Base-by-base conservation (phyloP, 768 basidiomycete genomes). In the Suillus subluteus region DNA sequence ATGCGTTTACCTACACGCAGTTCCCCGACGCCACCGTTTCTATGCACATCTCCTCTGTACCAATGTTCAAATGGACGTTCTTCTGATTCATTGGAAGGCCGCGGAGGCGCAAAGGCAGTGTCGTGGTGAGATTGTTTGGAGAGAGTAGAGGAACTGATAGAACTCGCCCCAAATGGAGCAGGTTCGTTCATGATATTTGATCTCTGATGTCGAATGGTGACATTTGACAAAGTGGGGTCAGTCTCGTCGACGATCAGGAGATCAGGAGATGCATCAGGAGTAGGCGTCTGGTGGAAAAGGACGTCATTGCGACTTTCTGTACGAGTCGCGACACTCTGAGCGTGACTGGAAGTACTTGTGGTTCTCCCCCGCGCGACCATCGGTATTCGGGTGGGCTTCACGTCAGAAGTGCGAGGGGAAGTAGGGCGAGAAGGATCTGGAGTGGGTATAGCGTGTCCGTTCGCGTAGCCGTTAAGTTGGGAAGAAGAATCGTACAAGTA, bases 1-100 rank as follows among this genome's bases (percentile, higher is more conserved):
- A 89, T 83, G 65, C 89, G 83, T 71, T 84, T 83, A 3, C 87
- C 93, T 2, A 94, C 88, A 26, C 89, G 84, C 64, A 93, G 79
- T 76, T 95, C 93, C 59, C 93, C 93, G 13, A 95, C 92, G n/a
- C 93, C 93, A 32, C 93, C 93, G 73, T 95, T 95, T 58, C 93
- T 84, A 15, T 92, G 89, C 6, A 92, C 86, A 70, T 95, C 93
- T 1, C 93, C 93, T 59, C 93, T 88, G 73, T 95, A 95, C 93
- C 93, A 95, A 72, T 95, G 93, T 71, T 95, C 92, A 67, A 90
- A 95, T 0, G 92, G 92, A 16, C 86, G 85, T 73, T 95, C 93
- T 67, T 92, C 92, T 6, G 91, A 93, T 30, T 94, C 92, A 32
- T 79, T 84, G 6, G 91, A 92, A 15, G 83, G 79, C 54, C 92